These are phyloP conservation scores for Psilocybe cubensis DNA, from an alignment of 768 basidiomycete species.

Conservation along the genomic window DNA sequence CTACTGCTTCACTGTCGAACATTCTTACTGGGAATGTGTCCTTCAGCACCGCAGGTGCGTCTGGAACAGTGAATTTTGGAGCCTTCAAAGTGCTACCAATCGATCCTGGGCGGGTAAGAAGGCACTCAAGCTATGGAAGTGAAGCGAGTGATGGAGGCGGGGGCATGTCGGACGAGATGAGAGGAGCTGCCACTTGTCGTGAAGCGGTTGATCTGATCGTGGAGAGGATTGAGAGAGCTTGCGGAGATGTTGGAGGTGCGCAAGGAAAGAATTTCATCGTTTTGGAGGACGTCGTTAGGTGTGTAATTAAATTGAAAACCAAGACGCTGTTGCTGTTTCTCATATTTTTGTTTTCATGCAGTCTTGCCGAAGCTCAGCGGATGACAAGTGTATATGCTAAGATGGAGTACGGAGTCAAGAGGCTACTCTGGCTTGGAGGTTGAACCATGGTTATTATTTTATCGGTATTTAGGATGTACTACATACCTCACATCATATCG, in stretches of 20 bases:
- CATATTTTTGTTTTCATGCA: slow-evolving; percentile 29
- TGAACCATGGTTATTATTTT: slow-evolving; percentile 25
- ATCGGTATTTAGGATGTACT: background rate
- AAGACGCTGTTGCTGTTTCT: slow-evolving; percentile 10
- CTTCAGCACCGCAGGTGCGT: slow-evolving; percentile 18
- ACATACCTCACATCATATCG: no score
- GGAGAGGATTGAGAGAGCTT: slow-evolving; percentile 68
- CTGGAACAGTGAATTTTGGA: slow-evolving; percentile 46
- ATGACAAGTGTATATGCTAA: slow-evolving; percentile 88
- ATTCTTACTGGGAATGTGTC: slow-evolving; percentile 26
- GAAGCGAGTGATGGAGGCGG: slow-evolving; percentile 29
- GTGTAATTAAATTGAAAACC: slow-evolving; percentile 25
- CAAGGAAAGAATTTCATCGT: slow-evolving; percentile 52
- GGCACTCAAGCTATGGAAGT: slow-evolving; percentile 49
- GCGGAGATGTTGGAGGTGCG: slow-evolving; percentile 59
- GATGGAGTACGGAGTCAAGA: slow-evolving; percentile 93
- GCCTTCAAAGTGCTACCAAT: slow-evolving; percentile 84
- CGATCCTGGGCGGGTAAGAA: slow-evolving; percentile 57
- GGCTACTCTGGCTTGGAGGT: slow-evolving; percentile 86
- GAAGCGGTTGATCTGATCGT: slow-evolving; percentile 81
- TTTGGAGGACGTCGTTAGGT: slow-evolving; percentile 83
- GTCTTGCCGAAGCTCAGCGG: slow-evolving; percentile 80
- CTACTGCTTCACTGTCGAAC: slow-evolving; percentile 16
- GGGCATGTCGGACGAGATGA: slow-evolving; percentile 64
- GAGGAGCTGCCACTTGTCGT: slow-evolving; percentile 67